Base-by-base conservation (phyloP, 495 filamentous ascomycete species). In the Penicillium simplicissimum region DNA sequence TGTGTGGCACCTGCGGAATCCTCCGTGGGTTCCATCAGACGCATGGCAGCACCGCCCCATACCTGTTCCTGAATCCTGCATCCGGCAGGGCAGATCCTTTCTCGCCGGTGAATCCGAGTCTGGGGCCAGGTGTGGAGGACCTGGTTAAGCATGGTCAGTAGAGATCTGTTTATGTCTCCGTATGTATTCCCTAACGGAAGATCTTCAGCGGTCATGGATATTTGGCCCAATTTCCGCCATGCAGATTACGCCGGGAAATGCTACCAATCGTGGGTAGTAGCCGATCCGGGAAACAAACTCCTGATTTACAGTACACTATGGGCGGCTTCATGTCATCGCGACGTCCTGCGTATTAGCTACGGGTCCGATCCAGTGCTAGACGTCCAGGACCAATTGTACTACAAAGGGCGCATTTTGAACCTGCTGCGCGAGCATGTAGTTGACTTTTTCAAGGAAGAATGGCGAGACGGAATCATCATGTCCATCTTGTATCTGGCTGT, bases 381-480 rank as follows among this genome's bases (percentile, higher is more conserved):
- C 52, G 21, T 15, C 34, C 19, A 25, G 17, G 52, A 36, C 35
- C 52, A 55, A 34, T 21, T 55, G 35, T 55, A 38, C 52, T 55
- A 55, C 52, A 55, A 55, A n/a, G 52, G 34, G 9, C 35, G 17
- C 5, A 21, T 55, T 5, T 9, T 55, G 17, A 55, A 21, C 5
- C 34, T 55, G 35, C 33, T 55, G n/a, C 52, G 34, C 17, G 52
- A 55, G 52, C 52, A 55, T 14, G 52, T 55, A 21, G 8, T 34
- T 38, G 52, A 55, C 15, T 55, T 55, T 25, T 14, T n/a, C 34
- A 35, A 55, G 25, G 52, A 55, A 25, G 19, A 55, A 23, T 55
- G 52, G 52, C 52, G 52, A 14, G 52, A 55, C 37, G 52, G 52
- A 31, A 13, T 55, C 34, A 55, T 55, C 15, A 38, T 55, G 52